Evolutionary conservation across 1,139 yeast genomes (phyloP).

Genomic region (Pichia sp.): DNA sequence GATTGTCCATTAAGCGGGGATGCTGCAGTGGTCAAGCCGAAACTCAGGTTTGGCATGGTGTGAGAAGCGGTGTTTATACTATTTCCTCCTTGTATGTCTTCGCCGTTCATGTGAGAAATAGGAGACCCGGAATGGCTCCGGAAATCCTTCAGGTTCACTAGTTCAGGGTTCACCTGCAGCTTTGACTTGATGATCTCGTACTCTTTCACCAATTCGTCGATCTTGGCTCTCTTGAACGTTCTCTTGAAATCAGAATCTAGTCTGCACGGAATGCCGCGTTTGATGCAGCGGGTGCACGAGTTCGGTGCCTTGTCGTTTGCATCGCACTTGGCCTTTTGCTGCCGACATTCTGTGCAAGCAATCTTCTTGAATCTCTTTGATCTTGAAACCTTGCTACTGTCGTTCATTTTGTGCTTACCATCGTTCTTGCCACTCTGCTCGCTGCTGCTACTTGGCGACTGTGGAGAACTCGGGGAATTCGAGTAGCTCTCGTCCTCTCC

Average conservation of each 20-base stretch:
- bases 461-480: not conserved
- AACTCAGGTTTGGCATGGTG: not conserved
- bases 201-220: constrained; percentile 80
- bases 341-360: constrained; percentile 95
- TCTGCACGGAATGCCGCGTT: constrained; percentile 65
- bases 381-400: not conserved
- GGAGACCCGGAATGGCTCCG: not conserved
- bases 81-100: not conserved
- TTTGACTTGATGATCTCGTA: constrained; percentile 48
- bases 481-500: not conserved
- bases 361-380: constrained; percentile 44
- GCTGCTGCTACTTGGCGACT: not conserved
- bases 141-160: not conserved
- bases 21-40: not conserved
- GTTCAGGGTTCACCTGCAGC: constrained; percentile 34
- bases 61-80: not conserved
- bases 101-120: not conserved
- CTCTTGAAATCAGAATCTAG: constrained; percentile 79
- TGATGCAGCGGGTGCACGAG: constrained; percentile 80
- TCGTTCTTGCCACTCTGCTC: not conserved
- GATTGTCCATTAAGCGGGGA: not conserved
- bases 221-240: constrained; percentile 80
- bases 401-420: not conserved
- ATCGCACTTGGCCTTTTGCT: constrained; percentile 88
- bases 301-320: constrained; percentile 71